phyloP scores from a whole-genome alignment of 805 yeast genomes.

The Myxozyma neglecta region DNA sequence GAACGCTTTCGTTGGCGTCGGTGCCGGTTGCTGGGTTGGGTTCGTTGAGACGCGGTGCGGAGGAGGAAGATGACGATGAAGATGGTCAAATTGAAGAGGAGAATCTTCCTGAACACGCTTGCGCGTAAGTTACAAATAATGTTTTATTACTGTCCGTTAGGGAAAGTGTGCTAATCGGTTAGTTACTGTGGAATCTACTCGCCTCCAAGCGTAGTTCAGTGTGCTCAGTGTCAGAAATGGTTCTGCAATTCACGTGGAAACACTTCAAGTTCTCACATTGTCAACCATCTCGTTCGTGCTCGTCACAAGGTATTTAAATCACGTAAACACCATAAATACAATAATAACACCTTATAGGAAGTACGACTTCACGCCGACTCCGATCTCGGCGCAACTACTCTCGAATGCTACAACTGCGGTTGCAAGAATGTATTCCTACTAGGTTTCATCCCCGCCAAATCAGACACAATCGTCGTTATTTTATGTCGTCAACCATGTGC shows the following conservation, averaged over 20 bases:
- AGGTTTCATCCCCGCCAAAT: conserved; percentile 85
- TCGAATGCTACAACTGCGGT: conserved; percentile 92
- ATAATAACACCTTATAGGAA: conserved; percentile 23
- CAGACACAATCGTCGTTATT: conserved; percentile 81
- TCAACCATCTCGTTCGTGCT: conserved; percentile 79
- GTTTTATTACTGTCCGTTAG: background rate
- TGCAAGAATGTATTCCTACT: conserved; percentile 72
- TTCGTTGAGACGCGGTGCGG: conserved; percentile 10
- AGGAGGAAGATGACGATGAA: conserved; percentile 29
- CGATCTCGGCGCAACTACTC: conserved; percentile 78
- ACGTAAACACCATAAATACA: background rate
- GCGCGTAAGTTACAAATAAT: conserved; percentile 40
- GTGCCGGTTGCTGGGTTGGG: conserved; percentile 11
- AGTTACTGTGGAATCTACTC: conserved; percentile 72
- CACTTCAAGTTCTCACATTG: conserved; percentile 71
- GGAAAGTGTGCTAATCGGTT: background rate
- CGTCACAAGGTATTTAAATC: conserved; percentile 56
- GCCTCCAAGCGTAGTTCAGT: conserved; percentile 66
- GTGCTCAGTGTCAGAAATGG: conserved; percentile 79
- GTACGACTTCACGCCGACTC: conserved; percentile 77
- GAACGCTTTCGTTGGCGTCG: conserved; percentile 27
- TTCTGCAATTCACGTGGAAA: conserved; percentile 75
- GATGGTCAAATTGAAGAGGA: conserved; percentile 31
- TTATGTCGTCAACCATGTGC: conserved; percentile 84
- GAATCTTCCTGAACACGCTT: conserved; percentile 46